Evolutionary conservation across 2,329 filamentous ascomycete species (phyloP).

Genomic region (Alternaria ethzedia): DNA sequence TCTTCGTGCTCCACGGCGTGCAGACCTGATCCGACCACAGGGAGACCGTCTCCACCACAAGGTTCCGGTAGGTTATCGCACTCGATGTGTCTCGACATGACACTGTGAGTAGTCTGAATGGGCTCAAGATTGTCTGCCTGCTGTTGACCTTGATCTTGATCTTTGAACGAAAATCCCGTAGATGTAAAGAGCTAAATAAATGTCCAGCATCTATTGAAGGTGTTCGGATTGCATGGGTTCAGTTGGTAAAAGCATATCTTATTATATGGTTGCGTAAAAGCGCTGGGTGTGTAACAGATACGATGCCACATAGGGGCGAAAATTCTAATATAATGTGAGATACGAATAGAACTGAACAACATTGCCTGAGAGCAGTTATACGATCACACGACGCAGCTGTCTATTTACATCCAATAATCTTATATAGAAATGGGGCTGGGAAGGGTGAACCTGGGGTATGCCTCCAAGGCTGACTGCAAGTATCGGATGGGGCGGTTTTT

Average conservation of each 20-base stretch:
- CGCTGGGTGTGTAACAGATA: not conserved
- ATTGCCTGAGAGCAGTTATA: not conserved
- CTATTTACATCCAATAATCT: not conserved
- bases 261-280: not conserved
- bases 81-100: not conserved
- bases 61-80: not conserved
- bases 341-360: not conserved
- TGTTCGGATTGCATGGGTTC: not conserved
- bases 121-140: not conserved
- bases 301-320: not conserved
- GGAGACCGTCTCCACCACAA: not conserved
- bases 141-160: not conserved
- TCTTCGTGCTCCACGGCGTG: not conserved
- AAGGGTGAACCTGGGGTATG: not conserved
- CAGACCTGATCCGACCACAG: not conserved
- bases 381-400: not conserved
- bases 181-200: not conserved
- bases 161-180: not conserved
- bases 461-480: not conserved
- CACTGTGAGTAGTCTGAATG: not conserved
- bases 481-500: not conserved
- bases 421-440: not conserved
- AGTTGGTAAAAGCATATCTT: not conserved
- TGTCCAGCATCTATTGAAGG: not conserved
- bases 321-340: not conserved